Evolutionary conservation across 345 rosid species (phyloP).

Genomic region (Pistacia vera): DNA sequence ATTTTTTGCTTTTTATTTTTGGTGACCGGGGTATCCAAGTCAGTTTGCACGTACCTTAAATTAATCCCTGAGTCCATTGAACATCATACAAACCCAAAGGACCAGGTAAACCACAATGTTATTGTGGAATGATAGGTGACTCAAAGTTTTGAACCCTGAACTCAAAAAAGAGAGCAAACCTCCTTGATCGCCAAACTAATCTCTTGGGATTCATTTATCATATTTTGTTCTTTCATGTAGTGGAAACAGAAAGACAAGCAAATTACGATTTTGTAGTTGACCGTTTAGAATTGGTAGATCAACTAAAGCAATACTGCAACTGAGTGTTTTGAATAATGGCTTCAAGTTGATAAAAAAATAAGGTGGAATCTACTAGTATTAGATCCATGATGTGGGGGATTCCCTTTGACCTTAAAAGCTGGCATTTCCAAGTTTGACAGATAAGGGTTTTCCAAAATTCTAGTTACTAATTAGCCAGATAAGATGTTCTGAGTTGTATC

Average conservation of each 20-base stretch:
- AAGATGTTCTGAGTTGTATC: background rate
- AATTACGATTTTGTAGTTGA: background rate
- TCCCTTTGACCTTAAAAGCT: background rate
- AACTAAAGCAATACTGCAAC: constrained; percentile 2
- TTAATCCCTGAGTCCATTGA: no score
- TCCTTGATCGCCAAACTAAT: no score
- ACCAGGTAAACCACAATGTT: no score
- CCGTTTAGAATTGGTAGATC: background rate
- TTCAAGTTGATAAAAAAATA: background rate
- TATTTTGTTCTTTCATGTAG: no score
- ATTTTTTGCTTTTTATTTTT: no score
- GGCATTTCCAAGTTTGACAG: background rate
- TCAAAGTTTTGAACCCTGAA: no score
- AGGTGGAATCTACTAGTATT: background rate
- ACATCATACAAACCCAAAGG: no score
- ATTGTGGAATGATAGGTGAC: no score
- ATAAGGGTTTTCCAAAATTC: background rate
- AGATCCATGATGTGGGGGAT: constrained; percentile 3
- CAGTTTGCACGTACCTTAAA: no score
- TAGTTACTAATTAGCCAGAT: background rate
- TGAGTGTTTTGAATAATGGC: background rate
- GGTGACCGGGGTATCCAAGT: no score
- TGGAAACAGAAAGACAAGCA: background rate
- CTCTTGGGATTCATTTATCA: no score
- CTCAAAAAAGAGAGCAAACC: no score